phyloP scores from a whole-genome alignment of 139 green algal genomes.

The Ettlia oleoabundans region DNA sequence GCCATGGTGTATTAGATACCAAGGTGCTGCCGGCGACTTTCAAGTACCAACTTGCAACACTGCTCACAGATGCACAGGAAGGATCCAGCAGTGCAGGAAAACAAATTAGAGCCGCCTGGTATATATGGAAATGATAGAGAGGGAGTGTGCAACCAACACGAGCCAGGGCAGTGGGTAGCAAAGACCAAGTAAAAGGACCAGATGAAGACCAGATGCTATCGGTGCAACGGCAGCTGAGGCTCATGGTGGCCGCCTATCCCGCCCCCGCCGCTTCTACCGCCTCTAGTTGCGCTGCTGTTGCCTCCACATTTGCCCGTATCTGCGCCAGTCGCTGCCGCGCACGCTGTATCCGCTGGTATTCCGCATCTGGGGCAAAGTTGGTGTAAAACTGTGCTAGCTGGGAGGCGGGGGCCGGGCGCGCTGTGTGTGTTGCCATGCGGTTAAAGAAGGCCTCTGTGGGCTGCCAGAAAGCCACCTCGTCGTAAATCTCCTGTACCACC shows the following conservation, averaged over 20 bases:
- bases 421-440: constrained; percentile 40
- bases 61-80: no score
- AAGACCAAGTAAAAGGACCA: no score
- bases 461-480: constrained; percentile 93
- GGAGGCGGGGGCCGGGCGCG: constrained; percentile 21
- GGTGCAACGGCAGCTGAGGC: no score
- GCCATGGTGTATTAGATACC: no score
- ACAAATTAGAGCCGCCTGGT: no score
- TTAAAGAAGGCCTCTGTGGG: constrained; percentile 80
- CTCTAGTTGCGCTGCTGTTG: constrained; percentile 44
- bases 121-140: no score
- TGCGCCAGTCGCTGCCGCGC: constrained; percentile 58
- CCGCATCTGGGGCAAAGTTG: constrained; percentile 26
- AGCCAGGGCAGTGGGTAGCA: no score
- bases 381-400: constrained; percentile 48
- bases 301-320: constrained; percentile 52
- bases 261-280: constrained; percentile 25
- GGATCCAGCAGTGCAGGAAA: no score
- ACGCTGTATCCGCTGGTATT: constrained; percentile 49
- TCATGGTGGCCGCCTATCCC: background rate
- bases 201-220: no score
- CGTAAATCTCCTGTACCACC: constrained; percentile 78
- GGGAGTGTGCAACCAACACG: no score
- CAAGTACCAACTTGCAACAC: no score
- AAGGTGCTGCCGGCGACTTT: no score